Percentiles rank a stretch among this genome's conserved stretches.
phyloP scores from a whole-genome alignment of 345 rosid genomes.

The Hypericum androsaemum region DNA sequence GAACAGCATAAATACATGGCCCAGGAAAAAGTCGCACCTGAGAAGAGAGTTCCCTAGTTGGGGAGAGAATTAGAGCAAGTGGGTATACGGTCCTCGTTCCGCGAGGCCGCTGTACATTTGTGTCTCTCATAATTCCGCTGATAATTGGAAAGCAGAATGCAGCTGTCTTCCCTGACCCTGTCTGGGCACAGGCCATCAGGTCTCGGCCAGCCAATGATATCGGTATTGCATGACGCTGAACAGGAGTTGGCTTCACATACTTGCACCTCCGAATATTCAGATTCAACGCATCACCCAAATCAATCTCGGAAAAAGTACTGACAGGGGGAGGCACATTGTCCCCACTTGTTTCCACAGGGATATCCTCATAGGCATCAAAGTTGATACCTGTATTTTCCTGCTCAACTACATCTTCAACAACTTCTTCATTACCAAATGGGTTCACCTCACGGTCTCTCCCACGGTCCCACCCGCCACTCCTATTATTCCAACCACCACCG shows the following conservation, averaged over 20 bases:
- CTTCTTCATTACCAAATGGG: not conserved
- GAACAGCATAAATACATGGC: not conserved
- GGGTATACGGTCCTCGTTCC: slow-evolving; percentile 23
- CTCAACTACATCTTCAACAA: not conserved
- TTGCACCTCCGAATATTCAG: slow-evolving; percentile 33
- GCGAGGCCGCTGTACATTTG: slow-evolving; percentile 3
- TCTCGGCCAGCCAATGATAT: slow-evolving; percentile 42
- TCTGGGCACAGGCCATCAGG: slow-evolving; percentile 57
- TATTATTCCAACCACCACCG: too few relatives aligned
- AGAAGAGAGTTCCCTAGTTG: slow-evolving; percentile 49
- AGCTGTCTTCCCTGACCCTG: slow-evolving; percentile 52
- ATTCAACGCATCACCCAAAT: slow-evolving; percentile 25
- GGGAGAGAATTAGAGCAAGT: slow-evolving; percentile 38
- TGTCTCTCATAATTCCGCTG: slow-evolving; percentile 20
- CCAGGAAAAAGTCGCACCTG: slow-evolving; percentile 23
- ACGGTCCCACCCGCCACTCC: too few relatives aligned
- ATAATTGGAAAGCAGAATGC: slow-evolving; percentile 49
- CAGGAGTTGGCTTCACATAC: slow-evolving; percentile 41
- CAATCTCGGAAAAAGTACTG: slow-evolving; percentile 23
- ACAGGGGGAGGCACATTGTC: slow-evolving; percentile 24
- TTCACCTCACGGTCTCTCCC: too few relatives aligned
- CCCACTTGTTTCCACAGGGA: slow-evolving; percentile 32
- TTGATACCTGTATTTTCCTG: slow-evolving; percentile 14
- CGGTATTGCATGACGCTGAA: slow-evolving; percentile 50
- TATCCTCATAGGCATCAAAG: slow-evolving; percentile 39